Conservation (phyloP, 2,329 filamentous ascomycete genomes). For the Phaeosphaeriaceae sp. region DNA sequence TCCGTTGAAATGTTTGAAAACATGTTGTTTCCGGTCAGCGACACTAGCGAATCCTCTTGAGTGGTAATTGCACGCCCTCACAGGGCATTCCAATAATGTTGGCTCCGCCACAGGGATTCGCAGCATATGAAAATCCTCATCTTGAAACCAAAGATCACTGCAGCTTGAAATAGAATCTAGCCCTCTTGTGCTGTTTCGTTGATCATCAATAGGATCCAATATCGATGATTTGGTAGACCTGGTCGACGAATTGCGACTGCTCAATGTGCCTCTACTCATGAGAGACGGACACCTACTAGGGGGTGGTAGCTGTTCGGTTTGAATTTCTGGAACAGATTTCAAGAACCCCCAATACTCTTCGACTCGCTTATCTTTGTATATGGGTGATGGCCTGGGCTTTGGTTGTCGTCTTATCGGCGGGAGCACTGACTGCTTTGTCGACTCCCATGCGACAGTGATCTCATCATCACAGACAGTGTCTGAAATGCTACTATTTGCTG, state of each 20-base stretch:
- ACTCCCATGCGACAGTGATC: too few species aligned
- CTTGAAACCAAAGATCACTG: constrained; percentile 17
- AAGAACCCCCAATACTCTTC: constrained; percentile 8
- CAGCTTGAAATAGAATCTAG: background rate
- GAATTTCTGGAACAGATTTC: constrained; percentile 8
- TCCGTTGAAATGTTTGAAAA: constrained; percentile 88
- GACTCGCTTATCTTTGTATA: constrained; percentile 5
- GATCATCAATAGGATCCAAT: constrained; percentile 63
- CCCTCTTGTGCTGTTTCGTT: background rate
- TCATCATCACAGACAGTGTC: too few species aligned
- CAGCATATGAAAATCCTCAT: constrained; percentile 30
- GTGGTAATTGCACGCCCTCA: constrained; percentile 71
- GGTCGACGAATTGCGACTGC: constrained; percentile 31
- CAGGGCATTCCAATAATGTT: constrained; percentile 81
- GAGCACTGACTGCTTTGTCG: background rate
- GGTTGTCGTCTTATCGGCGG: background rate
- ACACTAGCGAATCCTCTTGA: constrained; percentile 86
- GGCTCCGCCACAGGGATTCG: constrained; percentile 53
- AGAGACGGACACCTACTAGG: constrained; percentile 23
- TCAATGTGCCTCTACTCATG: constrained; percentile 22
- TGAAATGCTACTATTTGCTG: background rate
- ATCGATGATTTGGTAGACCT: constrained; percentile 24
- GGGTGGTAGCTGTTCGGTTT: constrained; percentile 1
- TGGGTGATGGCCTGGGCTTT: constrained; percentile 3
- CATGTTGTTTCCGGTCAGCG: constrained; percentile 91